Evolutionary conservation across 352 stramenopile genomes (phyloP).

Genomic region (Phytophthora fragariae): DNA sequence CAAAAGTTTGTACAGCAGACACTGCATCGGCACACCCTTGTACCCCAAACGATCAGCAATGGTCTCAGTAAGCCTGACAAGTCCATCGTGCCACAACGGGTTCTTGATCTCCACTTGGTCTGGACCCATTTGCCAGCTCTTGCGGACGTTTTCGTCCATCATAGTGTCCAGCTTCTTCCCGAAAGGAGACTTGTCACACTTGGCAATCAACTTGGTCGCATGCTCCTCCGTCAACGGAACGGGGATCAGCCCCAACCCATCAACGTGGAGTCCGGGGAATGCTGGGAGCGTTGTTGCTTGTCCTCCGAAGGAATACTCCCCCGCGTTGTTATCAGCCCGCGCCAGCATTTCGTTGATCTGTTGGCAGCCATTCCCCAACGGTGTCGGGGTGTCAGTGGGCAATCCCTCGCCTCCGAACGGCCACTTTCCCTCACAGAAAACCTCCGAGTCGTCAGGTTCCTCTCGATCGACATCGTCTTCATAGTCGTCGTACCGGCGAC

Average conservation of each 20-base stretch:
- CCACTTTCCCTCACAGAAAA: slow-evolving; percentile 5
- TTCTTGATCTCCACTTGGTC: slow-evolving; percentile 14
- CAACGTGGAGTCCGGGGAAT: neutral
- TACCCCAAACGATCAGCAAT: slow-evolving; percentile 10
- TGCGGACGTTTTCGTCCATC: slow-evolving; percentile 26
- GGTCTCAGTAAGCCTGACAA: slow-evolving; percentile 6
- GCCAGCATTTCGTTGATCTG: slow-evolving; percentile 10
- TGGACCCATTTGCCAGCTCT: slow-evolving; percentile 15
- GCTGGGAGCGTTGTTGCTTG: neutral
- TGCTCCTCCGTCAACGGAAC: slow-evolving; percentile 1
- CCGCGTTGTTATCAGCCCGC: neutral
- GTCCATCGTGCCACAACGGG: slow-evolving; percentile 9
- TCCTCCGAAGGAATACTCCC: slow-evolving; percentile 10
- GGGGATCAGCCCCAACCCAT: neutral
- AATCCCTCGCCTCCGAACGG: slow-evolving; percentile 3
- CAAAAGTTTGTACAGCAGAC: slow-evolving; percentile 52
- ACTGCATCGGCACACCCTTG: slow-evolving; percentile 19
- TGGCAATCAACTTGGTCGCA: neutral
- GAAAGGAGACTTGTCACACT: slow-evolving; percentile 35
- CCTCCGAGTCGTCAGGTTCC: neutral
- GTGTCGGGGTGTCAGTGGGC: neutral
- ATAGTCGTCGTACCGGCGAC: neutral
- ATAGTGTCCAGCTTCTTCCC: slow-evolving; percentile 7
- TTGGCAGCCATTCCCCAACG: neutral
- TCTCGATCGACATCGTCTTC: neutral